Conservation (phyloP, 2,329 filamentous ascomycete species). For the Aspergillus unguis region DNA sequence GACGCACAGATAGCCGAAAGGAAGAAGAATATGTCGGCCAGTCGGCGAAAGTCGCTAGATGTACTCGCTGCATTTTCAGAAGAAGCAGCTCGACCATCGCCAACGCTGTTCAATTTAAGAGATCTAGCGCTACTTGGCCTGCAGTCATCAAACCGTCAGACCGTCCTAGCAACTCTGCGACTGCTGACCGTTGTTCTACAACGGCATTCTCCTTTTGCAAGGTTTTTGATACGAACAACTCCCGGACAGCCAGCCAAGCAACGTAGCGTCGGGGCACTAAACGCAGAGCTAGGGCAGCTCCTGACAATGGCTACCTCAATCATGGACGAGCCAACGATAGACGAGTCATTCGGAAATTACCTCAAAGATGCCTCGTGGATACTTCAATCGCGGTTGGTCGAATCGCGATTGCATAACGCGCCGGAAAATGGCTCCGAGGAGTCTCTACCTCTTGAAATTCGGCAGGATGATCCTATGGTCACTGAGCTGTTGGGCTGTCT, state of each 20-base stretch:
- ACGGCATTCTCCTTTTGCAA: constrained; percentile 81
- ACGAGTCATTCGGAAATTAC: constrained; percentile 44
- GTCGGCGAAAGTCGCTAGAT: constrained; percentile 84
- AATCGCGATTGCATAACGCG: constrained; percentile 20
- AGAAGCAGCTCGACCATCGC: constrained; percentile 72
- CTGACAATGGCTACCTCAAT: constrained; percentile 38
- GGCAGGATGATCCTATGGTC: constrained; percentile 60
- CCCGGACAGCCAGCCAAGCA: constrained; percentile 33
- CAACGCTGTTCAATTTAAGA: constrained; percentile 86
- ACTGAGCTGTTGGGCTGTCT: constrained; percentile 58
- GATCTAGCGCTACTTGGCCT: constrained; percentile 86
- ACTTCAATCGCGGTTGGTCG: constrained; percentile 37
- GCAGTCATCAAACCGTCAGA: constrained; percentile 79
- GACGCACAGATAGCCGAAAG: constrained; percentile 51
- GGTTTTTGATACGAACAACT: constrained; percentile 60
- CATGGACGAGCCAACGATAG: constrained; percentile 36
- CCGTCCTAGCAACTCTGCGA: constrained; percentile 82
- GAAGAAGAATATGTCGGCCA: constrained; percentile 55
- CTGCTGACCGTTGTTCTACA: constrained; percentile 81
- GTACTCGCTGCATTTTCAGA: constrained; percentile 75
- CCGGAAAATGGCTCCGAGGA: constrained; percentile 36
- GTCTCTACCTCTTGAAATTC: constrained; percentile 62
- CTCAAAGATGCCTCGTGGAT: constrained; percentile 53
- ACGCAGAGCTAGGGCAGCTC: constrained; percentile 39
- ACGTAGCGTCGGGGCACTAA: constrained; percentile 39